Conservation (phyloP, 2,329 filamentous ascomycete species). For the Immersiporthe knoxdaviesiana region DNA sequence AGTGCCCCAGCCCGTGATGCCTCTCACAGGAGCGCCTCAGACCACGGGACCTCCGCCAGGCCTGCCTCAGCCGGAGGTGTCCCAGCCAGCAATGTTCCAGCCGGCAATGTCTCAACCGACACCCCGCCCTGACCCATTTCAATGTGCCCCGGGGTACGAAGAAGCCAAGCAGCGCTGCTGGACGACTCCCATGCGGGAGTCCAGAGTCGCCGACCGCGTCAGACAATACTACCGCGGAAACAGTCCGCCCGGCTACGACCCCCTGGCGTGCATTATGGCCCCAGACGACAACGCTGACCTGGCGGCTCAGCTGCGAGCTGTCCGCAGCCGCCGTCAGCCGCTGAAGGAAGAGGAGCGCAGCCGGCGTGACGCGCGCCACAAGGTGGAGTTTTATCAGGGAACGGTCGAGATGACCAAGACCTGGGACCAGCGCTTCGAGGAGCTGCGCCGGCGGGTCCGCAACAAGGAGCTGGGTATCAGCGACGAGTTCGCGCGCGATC, state of each 20-base stretch:
- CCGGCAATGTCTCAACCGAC: background rate
- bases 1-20: background rate
- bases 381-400: conserved; percentile 46
- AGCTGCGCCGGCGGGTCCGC: conserved; percentile 42
- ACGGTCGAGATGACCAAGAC: conserved; percentile 41
- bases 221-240: conserved; percentile 38
- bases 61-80: background rate
- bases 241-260: conserved; percentile 39
- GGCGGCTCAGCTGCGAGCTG: conserved; percentile 29
- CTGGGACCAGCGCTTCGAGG: conserved; percentile 37
- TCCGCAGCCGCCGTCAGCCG: conserved; percentile 25
- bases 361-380: conserved; percentile 37
- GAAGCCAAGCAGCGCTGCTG: background rate
- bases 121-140: background rate
- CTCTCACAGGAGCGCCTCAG: background rate
- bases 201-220: conserved; percentile 33
- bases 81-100: too few relatives aligned
- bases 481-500: conserved; percentile 22
- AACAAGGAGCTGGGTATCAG: conserved; percentile 42
- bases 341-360: conserved; percentile 32
- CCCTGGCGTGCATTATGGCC: conserved; percentile 22
- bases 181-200: conserved; percentile 2
- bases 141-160: background rate
- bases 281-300: conserved; percentile 32
- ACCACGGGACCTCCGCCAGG: too few relatives aligned